Base-by-base conservation (phyloP, 345 rosid species). In the Eucalyptus cloeziana region DNA sequence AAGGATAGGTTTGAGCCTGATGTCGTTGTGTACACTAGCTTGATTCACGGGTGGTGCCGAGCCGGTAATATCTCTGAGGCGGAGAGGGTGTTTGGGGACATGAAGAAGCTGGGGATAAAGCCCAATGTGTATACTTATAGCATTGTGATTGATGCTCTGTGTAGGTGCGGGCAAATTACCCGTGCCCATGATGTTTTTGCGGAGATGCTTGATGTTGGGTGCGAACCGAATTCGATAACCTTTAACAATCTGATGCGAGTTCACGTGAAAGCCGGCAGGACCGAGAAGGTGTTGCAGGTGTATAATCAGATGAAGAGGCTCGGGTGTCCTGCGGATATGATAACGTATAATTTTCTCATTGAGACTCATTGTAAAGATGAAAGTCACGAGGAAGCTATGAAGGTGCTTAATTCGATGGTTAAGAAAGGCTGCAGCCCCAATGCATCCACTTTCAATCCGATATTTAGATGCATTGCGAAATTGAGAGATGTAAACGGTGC, bases 241-340 rank as follows among this genome's bases (percentile, higher is more conserved):
- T 98, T 97, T 27, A 98, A 98, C 79, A 97, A 93, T 89, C 89
- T 98, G 89, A 97, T 98, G 98, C 92, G 99, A 58, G 96, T 95
- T 89, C 99, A 98, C 89, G 99, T 95, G 43, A 97, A 96, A 88
- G 95, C 98, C 0, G 95, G 98, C 9, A 93, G 98, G 90, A 95
- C 97, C 0, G 98, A 97, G 94, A 98, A 98, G 91, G 99, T 96
- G 89, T 87, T 98, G 91, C 98, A 97, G 89, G 99, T 97, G 19
- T 95, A 95, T 92, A 97, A 97, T 89, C 99, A 96, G 90, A 96
- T 97, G 99, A 97, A 94, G 94, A 93, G 93, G 89, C 95, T 95
- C 3, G 95, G 94, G 12, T 94, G 96, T n/a, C 90, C 89, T 31
- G 94, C 99, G 0, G 99, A 97, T 80, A 94, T 94, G 0, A 91